Evolutionary conservation across 306 rosid genomes (phyloP).

Genomic region (Fragaria iinumae): DNA sequence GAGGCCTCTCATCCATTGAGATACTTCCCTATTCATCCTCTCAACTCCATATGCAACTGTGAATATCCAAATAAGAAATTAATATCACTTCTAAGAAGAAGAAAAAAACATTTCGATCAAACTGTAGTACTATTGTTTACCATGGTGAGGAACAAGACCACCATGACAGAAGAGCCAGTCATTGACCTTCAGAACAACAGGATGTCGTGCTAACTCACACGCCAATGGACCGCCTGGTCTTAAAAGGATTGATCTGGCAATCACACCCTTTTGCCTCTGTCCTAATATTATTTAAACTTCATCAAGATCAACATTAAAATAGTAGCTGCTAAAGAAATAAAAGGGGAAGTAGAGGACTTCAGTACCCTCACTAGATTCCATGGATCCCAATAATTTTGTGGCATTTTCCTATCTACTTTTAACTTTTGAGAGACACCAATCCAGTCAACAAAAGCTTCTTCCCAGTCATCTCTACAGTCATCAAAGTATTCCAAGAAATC

Average conservation of each 20-base stretch:
- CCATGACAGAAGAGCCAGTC: constrained; percentile 99
- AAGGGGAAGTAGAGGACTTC: constrained; percentile 24
- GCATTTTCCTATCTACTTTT: constrained; percentile 51
- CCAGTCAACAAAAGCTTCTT: constrained; percentile 70
- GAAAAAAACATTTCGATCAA: constrained; percentile 7
- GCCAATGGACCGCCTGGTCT: constrained; percentile 87
- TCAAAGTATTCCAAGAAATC: constrained; percentile 74
- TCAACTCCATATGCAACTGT: constrained; percentile 84
- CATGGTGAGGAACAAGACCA: constrained; percentile 99
- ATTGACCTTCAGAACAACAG: constrained; percentile 87
- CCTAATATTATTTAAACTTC: constrained; percentile 48
- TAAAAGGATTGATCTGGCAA: constrained; percentile 79
- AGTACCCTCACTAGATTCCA: constrained; percentile 87
- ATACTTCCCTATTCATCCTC: constrained; percentile 80
- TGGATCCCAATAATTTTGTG: constrained; percentile 66
- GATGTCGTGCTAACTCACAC: constrained; percentile 65
- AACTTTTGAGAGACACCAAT: constrained; percentile 54
- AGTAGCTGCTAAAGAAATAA: constrained; percentile 7
- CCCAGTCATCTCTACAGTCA: constrained; percentile 54
- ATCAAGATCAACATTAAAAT: constrained; percentile 36
- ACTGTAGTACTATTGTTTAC: constrained; percentile 40
- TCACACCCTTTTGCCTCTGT: constrained; percentile 94
- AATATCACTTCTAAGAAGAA: neutral
- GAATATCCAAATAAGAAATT: constrained; percentile 27
- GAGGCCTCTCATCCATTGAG: constrained; percentile 83